Conservation (phyloP, 2,329 filamentous ascomycete genomes). For the Aspergillus sp. region DNA sequence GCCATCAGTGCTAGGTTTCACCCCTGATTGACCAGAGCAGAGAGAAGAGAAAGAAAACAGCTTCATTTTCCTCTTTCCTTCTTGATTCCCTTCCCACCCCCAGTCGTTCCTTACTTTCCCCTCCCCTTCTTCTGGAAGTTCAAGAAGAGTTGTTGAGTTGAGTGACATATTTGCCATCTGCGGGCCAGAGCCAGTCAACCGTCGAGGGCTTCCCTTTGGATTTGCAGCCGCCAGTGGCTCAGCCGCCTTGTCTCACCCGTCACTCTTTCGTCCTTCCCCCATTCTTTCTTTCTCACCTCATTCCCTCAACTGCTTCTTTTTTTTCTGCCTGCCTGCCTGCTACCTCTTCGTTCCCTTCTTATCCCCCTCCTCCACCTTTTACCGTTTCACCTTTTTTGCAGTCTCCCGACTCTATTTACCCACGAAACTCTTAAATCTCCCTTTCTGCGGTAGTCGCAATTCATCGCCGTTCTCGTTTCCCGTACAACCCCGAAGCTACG, state of each 20-base stretch:
- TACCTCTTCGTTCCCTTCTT: not conserved
- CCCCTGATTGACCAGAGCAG: constrained; percentile 2
- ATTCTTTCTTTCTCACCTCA: constrained; percentile 1
- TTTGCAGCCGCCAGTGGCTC: constrained; percentile 12
- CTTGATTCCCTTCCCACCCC: not conserved
- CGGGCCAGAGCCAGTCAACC: constrained; percentile 2
- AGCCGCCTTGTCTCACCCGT: constrained; percentile 17
- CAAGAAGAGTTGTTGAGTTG: not conserved
- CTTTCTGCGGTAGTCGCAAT: not conserved
- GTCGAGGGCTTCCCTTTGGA: not conserved
- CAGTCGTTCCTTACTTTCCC: not conserved
- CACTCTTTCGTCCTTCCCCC: constrained; percentile 10
- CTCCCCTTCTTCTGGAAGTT: not conserved
- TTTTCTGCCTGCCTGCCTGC: not conserved
- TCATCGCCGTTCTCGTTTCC: constrained; percentile 8
- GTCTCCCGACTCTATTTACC: not conserved
- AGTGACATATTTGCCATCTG: not conserved
- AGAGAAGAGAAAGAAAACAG: not conserved
- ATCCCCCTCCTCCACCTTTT: not conserved
- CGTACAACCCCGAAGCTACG: constrained; percentile 12
- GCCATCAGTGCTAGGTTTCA: not conserved
- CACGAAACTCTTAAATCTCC: not conserved
- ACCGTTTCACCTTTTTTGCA: not conserved
- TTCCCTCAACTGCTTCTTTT: not conserved
- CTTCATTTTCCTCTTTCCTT: not conserved